Evolutionary conservation across 192 early-diverging fungal genomes (phyloP), one percentile per base, ranked within the genome.

Genomic region (Umbelopsis sp.): DNA sequence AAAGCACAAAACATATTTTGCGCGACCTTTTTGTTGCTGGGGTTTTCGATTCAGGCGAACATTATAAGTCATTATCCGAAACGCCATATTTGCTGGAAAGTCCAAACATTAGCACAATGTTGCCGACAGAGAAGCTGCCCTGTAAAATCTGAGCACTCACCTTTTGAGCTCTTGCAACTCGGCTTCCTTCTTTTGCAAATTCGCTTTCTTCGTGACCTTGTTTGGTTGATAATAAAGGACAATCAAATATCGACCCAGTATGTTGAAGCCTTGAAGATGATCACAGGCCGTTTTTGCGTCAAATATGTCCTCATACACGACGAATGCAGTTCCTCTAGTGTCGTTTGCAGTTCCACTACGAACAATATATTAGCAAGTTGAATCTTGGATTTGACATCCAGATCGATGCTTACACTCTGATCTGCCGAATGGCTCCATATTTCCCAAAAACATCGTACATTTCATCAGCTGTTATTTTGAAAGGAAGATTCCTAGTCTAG

Each of bases 401-500:
- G 41, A 21, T 16, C 7, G 22, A 44, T 12, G 53, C 71, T 74
- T 78, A 85, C 66, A 92, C 75, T 75, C 95, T 84, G 45, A 99
- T 95, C 84, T 99, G 97, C 55, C 97, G 85, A 67, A 97, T 94
- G 1, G 94, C 89, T 18, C 95, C 95, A 79, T 97, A 98, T 80
- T 92, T 95, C 61, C 96, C 96, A 89, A 99, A 99, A 50, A 99
- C 85, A 74, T 99, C 97, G 74, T 94, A 99, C 90, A 99, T 89
- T 73, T 99, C 97, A 71, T 97, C 97, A 0, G 91, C 72, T 10
- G 97, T 94, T 73, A 98, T 96, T 81, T 97, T 97, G 85, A 94
- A 99, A 13, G 97, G 95, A 37, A 99, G 84, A 80, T 99, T 98
- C 48, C 86, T 87, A 80, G n/a, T 58, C 12, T 20, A 46, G 16